A percentile compares a stretch with the other conserved stretches of the same genome.
phyloP scores from a whole-genome alignment of 2,329 filamentous ascomycete genomes.

The Herpomyces periplanetae region DNA sequence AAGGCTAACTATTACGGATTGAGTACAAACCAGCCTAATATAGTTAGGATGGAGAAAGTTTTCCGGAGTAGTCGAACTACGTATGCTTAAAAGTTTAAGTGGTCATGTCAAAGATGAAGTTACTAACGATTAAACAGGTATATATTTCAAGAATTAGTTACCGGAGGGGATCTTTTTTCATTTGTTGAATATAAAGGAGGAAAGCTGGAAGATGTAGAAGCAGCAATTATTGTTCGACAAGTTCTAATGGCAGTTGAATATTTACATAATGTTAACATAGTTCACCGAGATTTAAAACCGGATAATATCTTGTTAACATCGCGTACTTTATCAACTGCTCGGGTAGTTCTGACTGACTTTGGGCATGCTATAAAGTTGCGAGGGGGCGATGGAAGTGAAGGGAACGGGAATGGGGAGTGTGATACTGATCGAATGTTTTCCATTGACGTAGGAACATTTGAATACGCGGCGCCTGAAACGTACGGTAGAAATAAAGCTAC shows the following conservation, averaged over 20 bases:
- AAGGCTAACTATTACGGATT: conserved; percentile 1
- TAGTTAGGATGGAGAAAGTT: conserved; percentile 16
- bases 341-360: conserved; percentile 79
- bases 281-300: conserved; percentile 90
- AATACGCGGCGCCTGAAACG: conserved; percentile 18
- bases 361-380: conserved; percentile 78
- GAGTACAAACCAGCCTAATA: conserved; percentile 12
- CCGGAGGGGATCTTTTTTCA: conserved; percentile 19
- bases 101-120: conserved; percentile 1
- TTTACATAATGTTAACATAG: conserved; percentile 53
- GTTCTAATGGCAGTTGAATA: conserved; percentile 50
- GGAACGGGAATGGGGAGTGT: conserved; percentile 27
- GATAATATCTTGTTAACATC: conserved; percentile 72
- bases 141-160: conserved; percentile 18
- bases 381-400: conserved; percentile 1
- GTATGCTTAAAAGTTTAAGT: conserved; percentile 7
- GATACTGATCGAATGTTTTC: conserved; percentile 26
- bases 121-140: conserved; percentile 11
- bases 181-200: conserved; percentile 14
- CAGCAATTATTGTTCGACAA: conserved; percentile 25
- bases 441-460: conserved; percentile 14
- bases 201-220: conserved; percentile 11
- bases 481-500: conserved; percentile 19
- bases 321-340: conserved; percentile 23
- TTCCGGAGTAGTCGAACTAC: conserved; percentile 13